Percentiles rank a stretch among this genome's conserved stretches.
These are phyloP conservation scores for Claviceps sp. DNA, from an alignment of 2,329 filamentous ascomycete genomes.

Conservation along the genomic window DNA sequence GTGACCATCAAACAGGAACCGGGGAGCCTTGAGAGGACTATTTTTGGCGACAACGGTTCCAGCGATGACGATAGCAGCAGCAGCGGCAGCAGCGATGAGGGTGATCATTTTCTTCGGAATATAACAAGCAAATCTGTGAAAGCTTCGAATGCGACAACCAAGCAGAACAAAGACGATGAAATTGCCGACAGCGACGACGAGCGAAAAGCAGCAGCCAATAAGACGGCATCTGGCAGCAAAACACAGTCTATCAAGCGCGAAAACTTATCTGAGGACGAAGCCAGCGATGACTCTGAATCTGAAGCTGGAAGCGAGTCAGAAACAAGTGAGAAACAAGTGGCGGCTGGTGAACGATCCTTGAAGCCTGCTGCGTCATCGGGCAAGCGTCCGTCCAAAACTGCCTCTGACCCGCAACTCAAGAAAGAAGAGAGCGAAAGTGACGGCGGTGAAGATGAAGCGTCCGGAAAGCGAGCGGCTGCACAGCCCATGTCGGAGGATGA, in stretches of 20 bases:
- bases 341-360: conserved; percentile 1
- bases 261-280: conserved; percentile 15
- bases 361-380: conserved; percentile 1
- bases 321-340: conserved; percentile 10
- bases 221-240: conserved; percentile 6
- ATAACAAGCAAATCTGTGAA: conserved; percentile 11
- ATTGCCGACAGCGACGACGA: conserved; percentile 31
- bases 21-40: conserved; percentile 10
- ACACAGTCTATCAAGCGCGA: neutral
- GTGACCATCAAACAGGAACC: conserved; percentile 19
- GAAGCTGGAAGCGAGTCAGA: conserved; percentile 5
- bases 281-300: conserved; percentile 14
- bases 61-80: conserved; percentile 19
- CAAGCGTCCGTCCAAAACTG: conserved; percentile 9
- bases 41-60: conserved; percentile 18
- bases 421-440: conserved; percentile 3
- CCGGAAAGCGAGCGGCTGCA: conserved; percentile 7
- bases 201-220: conserved; percentile 17
- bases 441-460: conserved; percentile 6
- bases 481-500: neutral
- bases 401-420: conserved; percentile 13
- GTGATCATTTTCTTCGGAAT: conserved; percentile 21
- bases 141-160: conserved; percentile 9
- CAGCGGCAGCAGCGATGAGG: conserved; percentile 20
- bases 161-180: conserved; percentile 22